phyloP scores from a whole-genome alignment of 1,284 basidiomycete genomes.

The Boletus sp. region DNA sequence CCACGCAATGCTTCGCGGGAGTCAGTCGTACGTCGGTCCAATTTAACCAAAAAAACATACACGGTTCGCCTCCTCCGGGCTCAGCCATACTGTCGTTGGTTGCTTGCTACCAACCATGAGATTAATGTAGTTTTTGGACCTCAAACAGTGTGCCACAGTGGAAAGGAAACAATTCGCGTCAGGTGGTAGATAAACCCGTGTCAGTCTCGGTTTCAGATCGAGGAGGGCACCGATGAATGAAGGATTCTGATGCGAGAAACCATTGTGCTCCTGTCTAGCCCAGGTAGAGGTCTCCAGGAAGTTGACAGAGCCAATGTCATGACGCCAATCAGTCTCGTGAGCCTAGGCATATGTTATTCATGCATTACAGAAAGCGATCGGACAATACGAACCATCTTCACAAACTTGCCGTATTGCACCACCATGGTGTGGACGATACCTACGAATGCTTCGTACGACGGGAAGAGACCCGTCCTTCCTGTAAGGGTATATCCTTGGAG shows the following conservation, averaged over 20 bases:
- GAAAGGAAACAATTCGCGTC: slow-evolving; percentile 84
- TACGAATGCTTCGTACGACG: slow-evolving; percentile 85
- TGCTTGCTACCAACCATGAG: slow-evolving; percentile 86
- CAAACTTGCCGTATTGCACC: slow-evolving; percentile 83
- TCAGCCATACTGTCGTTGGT: slow-evolving; percentile 66
- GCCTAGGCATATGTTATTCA: slow-evolving; percentile 34
- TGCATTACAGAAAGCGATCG: not conserved
- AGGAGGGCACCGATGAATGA: slow-evolving; percentile 82
- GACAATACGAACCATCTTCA: slow-evolving; percentile 57
- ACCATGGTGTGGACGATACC: slow-evolving; percentile 78
- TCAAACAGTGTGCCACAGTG: slow-evolving; percentile 76
- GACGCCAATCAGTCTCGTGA: slow-evolving; percentile 73
- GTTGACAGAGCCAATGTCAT: slow-evolving; percentile 71
- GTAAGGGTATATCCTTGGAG: slow-evolving; percentile 83
- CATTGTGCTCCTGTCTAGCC: slow-evolving; percentile 77
- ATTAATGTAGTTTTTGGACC: slow-evolving; percentile 82
- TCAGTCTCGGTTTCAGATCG: slow-evolving; percentile 67
- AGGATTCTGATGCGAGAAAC: slow-evolving; percentile 84
- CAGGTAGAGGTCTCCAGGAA: slow-evolving; percentile 87
- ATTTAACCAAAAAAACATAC: slow-evolving; percentile 30
- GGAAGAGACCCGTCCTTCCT: slow-evolving; percentile 81
- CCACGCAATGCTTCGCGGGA: slow-evolving; percentile 59
- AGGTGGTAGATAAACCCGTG: slow-evolving; percentile 85
- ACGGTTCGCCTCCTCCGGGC: slow-evolving; percentile 58
- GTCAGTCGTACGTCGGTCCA: not conserved